Conservation (phyloP, 345 rosid genomes). For the Populus simonii region DNA sequence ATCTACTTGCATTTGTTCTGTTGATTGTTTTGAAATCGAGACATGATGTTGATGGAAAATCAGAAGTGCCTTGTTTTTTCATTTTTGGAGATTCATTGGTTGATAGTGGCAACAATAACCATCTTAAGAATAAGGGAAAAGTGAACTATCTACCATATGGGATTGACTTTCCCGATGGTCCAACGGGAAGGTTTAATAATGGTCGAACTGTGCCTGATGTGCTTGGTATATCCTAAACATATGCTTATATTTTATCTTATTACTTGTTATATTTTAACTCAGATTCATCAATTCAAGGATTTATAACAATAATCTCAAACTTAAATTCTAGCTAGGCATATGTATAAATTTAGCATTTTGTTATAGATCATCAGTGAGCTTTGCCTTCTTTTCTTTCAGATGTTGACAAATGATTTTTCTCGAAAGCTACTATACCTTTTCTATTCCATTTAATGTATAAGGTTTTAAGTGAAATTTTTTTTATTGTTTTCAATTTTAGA, state of each 20-base stretch:
- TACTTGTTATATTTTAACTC: too few relatives aligned
- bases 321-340: too few relatives aligned
- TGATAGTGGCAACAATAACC: slow-evolving; percentile 34
- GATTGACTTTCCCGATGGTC: slow-evolving; percentile 22
- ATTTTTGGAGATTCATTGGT: slow-evolving; percentile 34
- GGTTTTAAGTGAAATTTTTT: too few relatives aligned
- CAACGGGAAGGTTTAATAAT: slow-evolving; percentile 32
- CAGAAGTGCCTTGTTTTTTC: slow-evolving; percentile 33
- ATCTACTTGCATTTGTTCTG: background rate
- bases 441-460: too few relatives aligned
- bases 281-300: too few relatives aligned
- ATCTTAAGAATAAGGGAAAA: slow-evolving; percentile 9
- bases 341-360: too few relatives aligned
- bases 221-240: background rate
- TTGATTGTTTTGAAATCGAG: background rate
- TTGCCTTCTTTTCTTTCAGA: too few relatives aligned
- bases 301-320: too few relatives aligned
- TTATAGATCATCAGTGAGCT: too few relatives aligned
- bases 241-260: background rate
- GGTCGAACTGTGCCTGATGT: slow-evolving; percentile 17
- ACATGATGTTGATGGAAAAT: background rate
- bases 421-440: too few relatives aligned
- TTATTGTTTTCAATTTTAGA: too few relatives aligned
- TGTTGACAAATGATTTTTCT: too few relatives aligned
- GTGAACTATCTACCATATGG: slow-evolving; percentile 29